A percentile compares a stretch with the other conserved stretches of the same genome.
Evolutionary conservation across 371 early-diverging fungal genomes (phyloP).

Genomic region (Rhizopus sp.): DNA sequence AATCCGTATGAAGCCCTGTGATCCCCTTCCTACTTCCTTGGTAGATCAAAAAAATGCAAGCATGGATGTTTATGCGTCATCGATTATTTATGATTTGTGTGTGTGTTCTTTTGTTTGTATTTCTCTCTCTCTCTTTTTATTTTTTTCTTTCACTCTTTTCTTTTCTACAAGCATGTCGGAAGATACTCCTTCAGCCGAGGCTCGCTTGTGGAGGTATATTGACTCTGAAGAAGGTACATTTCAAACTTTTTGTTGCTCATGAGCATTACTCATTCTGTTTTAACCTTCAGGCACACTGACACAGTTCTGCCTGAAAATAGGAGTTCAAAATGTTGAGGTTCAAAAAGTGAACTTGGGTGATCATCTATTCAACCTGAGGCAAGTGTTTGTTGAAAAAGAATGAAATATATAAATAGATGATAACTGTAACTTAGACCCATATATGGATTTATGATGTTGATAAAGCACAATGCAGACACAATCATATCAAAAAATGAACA

Average conservation of each 20-base stretch:
- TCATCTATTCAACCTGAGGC: slow-evolving; percentile 17
- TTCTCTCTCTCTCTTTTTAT: neutral
- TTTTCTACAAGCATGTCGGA: slow-evolving; percentile 2
- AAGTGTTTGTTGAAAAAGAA: slow-evolving; percentile 12
- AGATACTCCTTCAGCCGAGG: neutral
- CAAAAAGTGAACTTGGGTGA: slow-evolving; percentile 14
- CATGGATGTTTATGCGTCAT: no score
- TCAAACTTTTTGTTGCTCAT: slow-evolving; percentile 1
- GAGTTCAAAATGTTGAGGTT: slow-evolving; percentile 23
- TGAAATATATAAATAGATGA: slow-evolving; percentile 3
- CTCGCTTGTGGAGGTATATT: no score
- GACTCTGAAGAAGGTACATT: neutral
- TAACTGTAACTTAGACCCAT: slow-evolving; percentile 21
- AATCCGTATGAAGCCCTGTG: no score
- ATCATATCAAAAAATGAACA: neutral
- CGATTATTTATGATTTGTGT: slow-evolving; percentile 10
- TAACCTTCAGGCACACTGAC: slow-evolving; percentile 20
- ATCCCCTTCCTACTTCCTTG: no score
- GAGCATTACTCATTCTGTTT: neutral
- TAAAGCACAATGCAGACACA: slow-evolving; percentile 7
- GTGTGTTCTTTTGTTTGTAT: neutral
- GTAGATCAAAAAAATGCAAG: no score
- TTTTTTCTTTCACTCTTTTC: neutral
- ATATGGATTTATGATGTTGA: slow-evolving; percentile 21
- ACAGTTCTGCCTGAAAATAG: slow-evolving; percentile 22